Percentiles rank a stretch among this genome's conserved stretches.
Evolutionary conservation across 768 basidiomycete species (phyloP).

Genomic region (Pholiota microspora): DNA sequence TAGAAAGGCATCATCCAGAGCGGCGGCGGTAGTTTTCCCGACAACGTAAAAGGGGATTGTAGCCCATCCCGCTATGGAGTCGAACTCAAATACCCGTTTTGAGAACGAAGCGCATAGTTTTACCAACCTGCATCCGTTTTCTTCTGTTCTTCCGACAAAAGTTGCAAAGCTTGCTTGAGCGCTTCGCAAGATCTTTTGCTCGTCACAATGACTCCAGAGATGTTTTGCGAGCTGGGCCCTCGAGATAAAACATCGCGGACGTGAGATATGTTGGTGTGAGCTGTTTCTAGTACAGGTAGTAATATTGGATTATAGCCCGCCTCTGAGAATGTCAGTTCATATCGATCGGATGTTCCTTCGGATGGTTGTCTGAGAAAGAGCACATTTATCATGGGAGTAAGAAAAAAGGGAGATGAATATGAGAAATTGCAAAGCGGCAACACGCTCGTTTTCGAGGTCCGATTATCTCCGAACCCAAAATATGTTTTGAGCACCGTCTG

Average conservation of each 20-base stretch:
- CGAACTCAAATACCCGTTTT: conserved; percentile 1
- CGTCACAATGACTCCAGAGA: conserved; percentile 72
- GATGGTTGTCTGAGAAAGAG: conserved; percentile 44
- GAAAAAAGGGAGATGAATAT: not conserved
- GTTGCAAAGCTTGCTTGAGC: conserved; percentile 48
- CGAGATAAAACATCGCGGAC: conserved; percentile 41
- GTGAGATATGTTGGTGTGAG: conserved; percentile 42
- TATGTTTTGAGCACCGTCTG: not conserved
- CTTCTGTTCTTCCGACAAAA: conserved; percentile 5
- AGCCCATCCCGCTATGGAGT: conserved; percentile 44
- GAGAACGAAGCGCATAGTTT: not conserved
- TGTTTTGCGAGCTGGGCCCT: conserved; percentile 31
- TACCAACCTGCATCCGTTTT: conserved; percentile 19
- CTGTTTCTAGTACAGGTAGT: conserved; percentile 73
- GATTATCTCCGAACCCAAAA: conserved; percentile 7
- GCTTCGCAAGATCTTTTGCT: conserved; percentile 78
- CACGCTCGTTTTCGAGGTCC: not conserved
- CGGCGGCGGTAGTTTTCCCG: conserved; percentile 59
- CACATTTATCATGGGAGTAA: conserved; percentile 30
- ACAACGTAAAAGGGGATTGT: conserved; percentile 76
- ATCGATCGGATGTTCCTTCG: conserved; percentile 48
- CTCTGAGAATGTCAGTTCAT: conserved; percentile 47
- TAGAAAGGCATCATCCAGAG: conserved; percentile 34
- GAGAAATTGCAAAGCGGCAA: not conserved
- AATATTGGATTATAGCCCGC: conserved; percentile 54